Evolutionary conservation across 2,329 filamentous ascomycete genomes (phyloP).

Genomic region (Didymella exigua): DNA sequence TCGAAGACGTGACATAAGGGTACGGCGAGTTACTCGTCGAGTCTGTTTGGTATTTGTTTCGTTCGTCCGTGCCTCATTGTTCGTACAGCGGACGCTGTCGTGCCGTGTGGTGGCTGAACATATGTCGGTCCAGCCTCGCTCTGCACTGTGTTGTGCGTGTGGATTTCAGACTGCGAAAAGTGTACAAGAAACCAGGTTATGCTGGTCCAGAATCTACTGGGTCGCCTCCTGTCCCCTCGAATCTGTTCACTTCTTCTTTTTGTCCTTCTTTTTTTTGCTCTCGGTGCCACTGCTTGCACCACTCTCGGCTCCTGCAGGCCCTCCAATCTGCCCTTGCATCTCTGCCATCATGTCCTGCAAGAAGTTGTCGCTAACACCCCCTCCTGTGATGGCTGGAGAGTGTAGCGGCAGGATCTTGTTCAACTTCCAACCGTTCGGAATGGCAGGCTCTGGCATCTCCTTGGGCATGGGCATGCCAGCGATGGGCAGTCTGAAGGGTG

Average conservation of each 20-base stretch:
- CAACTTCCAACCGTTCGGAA: constrained; percentile 90
- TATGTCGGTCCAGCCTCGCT: neutral
- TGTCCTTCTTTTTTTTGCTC: constrained; percentile 46
- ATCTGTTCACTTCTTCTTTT: constrained; percentile 45
- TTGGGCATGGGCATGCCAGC: constrained; percentile 72
- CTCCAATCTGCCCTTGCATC: constrained; percentile 65
- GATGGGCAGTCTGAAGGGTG: constrained; percentile 73
- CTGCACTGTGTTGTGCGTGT: neutral
- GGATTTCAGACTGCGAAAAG: neutral
- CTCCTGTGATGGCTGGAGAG: constrained; percentile 86
- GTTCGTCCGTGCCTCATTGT: neutral
- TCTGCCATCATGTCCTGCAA: constrained; percentile 97
- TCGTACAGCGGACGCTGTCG: neutral
- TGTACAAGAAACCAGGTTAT: neutral
- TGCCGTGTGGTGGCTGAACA: neutral
- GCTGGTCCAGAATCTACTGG: neutral
- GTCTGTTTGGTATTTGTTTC: neutral
- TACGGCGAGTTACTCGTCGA: neutral
- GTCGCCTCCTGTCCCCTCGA: neutral
- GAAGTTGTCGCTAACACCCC: constrained; percentile 91
- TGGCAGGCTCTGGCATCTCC: constrained; percentile 69
- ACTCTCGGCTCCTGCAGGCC: constrained; percentile 14
- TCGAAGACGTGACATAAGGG: neutral
- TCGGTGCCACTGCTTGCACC: constrained; percentile 33
- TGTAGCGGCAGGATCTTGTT: constrained; percentile 82